Evolutionary conservation across 1,284 basidiomycete species (phyloP), one percentile per base, ranked within the genome.

Genomic region (Fomitopsis pinicola): DNA sequence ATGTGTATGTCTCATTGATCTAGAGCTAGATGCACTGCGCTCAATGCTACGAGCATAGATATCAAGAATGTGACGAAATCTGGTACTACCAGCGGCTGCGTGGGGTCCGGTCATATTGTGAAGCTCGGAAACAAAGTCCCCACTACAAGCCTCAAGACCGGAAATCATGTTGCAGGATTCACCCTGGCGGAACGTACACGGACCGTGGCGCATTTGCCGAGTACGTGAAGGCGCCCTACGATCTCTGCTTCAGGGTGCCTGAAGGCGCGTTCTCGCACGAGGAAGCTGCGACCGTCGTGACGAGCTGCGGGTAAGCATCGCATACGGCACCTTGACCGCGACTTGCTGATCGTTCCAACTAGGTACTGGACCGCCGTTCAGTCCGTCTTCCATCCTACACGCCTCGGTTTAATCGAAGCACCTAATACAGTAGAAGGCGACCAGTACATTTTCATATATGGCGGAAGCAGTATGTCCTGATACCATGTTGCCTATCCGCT

Each of bases 121-220:
- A 57, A 69, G 44, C 59, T 63, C 42, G 70, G 69, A 14, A 67
- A 58, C 48, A 63, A 63, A 35, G 66, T 68, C 40, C 55, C 63
- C 3, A 56, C 22, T 12, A 12, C 30, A 10, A 4, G 30, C 28
- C 22, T 26, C 33, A 42, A 45, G 33, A 60, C 68, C n/a, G 70
- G 67, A 12, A 65, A 70, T 58, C 62, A 63, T 42, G 69, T 71
- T 38, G 63, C 69, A 0, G 68, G 64, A 0, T 65, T 67, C 55
- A 61, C 66, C 63, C 61, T 28, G 70, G 70, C 1, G 62, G 60
- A 7, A 40, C 33, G 5, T 67, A 60, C 42, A 50, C 57, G 6
- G 66, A 66, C 56, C 68, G 57, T 70, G 75, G 76, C 62, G 71
- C 75, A 74, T 76, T 15, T 26, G 35, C 52, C 17, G 73, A 82